Conservation (phyloP, 2,329 filamentous ascomycete species). For the Colletotrichum nymphaeae region DNA sequence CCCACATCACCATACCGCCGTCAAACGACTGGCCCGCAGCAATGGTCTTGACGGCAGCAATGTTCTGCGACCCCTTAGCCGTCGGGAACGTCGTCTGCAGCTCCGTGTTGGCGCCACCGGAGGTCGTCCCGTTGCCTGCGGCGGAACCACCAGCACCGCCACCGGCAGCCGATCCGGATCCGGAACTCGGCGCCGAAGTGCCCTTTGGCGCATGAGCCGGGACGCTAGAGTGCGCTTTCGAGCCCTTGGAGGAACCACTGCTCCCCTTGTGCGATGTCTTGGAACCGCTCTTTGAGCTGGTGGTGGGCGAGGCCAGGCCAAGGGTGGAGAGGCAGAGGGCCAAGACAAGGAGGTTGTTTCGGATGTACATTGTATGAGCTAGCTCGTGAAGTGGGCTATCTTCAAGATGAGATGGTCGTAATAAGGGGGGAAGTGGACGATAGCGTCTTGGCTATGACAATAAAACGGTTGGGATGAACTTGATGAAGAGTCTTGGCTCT, state of each 20-base stretch:
- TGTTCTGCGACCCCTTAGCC: conserved; percentile 25
- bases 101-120: neutral
- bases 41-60: conserved; percentile 30
- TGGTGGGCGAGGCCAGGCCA: neutral
- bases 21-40: conserved; percentile 31
- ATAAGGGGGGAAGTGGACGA: neutral
- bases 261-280: neutral
- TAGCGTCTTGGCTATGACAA: conserved; percentile 18
- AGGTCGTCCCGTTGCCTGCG: conserved; percentile 13
- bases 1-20: conserved; percentile 41
- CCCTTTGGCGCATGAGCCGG: neutral
- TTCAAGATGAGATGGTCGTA: neutral
- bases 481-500: conserved; percentile 5
- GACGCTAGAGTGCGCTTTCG: neutral
- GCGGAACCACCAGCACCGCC: neutral
- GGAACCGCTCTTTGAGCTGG: conserved; percentile 6
- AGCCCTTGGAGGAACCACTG: neutral
- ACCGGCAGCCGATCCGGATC: neutral
- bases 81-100: conserved; percentile 23
- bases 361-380: conserved; percentile 10
- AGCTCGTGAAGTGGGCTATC: neutral
- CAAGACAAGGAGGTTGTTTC: conserved; percentile 27
- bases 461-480: neutral
- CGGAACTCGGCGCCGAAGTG: neutral
- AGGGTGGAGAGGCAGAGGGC: conserved; percentile 8